A percentile compares a stretch with the other conserved stretches of the same genome.
Conservation (phyloP, 1,284 basidiomycete species). For the Ceratobasidium sp. region DNA sequence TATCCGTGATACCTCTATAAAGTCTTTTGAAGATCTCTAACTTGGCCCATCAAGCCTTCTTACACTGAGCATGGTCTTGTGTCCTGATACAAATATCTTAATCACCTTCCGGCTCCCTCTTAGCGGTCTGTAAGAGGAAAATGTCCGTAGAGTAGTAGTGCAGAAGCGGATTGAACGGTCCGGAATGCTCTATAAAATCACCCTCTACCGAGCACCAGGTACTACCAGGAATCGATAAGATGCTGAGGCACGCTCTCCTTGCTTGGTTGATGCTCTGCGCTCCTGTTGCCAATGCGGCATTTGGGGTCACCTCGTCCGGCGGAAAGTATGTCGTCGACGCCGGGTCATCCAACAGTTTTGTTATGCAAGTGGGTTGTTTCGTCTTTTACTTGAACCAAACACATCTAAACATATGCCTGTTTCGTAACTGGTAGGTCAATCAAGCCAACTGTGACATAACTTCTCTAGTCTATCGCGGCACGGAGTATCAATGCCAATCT, state of each 20-base stretch:
- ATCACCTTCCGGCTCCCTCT: neutral
- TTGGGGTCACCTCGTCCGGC: slow-evolving; percentile 38
- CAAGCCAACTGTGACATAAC: slow-evolving; percentile 41
- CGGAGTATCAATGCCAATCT: slow-evolving; percentile 37
- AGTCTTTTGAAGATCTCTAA: neutral
- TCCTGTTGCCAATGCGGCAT: slow-evolving; percentile 15
- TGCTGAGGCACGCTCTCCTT: slow-evolving; percentile 4
- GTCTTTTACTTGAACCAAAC: neutral
- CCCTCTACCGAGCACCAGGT: neutral
- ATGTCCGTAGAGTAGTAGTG: neutral
- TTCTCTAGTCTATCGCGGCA: slow-evolving; percentile 27
- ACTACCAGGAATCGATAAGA: neutral
- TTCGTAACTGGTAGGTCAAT: slow-evolving; percentile 6
- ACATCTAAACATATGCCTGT: neutral
- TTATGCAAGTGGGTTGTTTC: slow-evolving; percentile 22
- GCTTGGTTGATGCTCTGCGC: neutral
- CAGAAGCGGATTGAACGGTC: neutral
- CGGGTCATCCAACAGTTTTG: slow-evolving; percentile 30
- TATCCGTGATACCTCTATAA: slow-evolving; percentile 7
- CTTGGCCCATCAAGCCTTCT: neutral
- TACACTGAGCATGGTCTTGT: neutral
- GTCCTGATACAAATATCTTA: neutral
- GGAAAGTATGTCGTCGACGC: slow-evolving; percentile 37
- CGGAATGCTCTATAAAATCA: slow-evolving; percentile 16
- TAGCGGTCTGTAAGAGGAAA: neutral